Base-by-base conservation (phyloP, 1,139 yeast species). In the Candida neerlandica region DNA sequence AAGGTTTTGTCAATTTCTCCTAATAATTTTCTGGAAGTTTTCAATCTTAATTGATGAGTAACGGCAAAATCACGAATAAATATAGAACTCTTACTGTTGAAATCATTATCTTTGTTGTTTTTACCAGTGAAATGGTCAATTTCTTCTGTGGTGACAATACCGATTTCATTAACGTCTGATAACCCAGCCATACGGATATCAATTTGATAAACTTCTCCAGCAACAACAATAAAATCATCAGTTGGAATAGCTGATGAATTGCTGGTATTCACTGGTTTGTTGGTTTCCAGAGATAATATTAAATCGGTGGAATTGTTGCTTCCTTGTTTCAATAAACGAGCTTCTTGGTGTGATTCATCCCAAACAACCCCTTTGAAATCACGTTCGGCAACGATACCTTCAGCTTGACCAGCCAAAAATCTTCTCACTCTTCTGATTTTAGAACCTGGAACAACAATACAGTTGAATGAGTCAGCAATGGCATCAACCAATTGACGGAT, bases 321-420 rank as follows among this genome's bases (percentile, higher is more conserved):
- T 15, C 77, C 66, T 67, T 72, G 78, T 48, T 73, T 70, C 55
- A 87, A 71, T 53, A 85, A 71, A 40, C 68, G 66, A 48, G 77
- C 78, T 69, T 89, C 96, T 70, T 88, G 96, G 65, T 86, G 89
- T 41, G 85, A 78, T 67, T 87, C 94, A 49, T 85, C 82, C 98
- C 99, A 94, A 33, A 81, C 89, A 46, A 91, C 95, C 62, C 97
- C 97, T 70, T 91, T 90, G 69, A 86, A 87, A 59, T 91, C 97
- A 63, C 86, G 82, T 71, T 94, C 98, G 43, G 92, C 94, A 55
- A 92, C 96, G 51, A 89, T 78, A 61, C 90, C 90, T 61, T 89
- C 96, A 53, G 92, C 86, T 75, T 94, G 99, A 48, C 99, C 99
- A 30, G 96, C 96, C 64, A 94, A 81, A 63, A 92, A 94, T 64